phyloP scores from a whole-genome alignment of 805 yeast genomes.

The Candida jianshihensis region DNA sequence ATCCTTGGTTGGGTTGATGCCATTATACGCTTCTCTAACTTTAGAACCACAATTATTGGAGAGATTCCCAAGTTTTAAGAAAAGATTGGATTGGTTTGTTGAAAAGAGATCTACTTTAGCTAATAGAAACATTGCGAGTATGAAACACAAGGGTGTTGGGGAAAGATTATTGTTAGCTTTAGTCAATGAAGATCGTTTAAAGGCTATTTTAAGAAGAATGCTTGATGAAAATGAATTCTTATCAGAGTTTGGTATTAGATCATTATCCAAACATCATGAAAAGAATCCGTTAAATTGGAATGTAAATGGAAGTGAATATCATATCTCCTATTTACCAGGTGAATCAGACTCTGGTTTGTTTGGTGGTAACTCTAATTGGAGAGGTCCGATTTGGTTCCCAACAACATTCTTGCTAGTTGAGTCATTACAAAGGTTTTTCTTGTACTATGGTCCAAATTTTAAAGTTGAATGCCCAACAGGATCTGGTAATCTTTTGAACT shows the following conservation, averaged over 20 bases:
- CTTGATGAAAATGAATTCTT: constrained; percentile 82
- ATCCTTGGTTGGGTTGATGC: constrained; percentile 87
- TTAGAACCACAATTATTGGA: constrained; percentile 77
- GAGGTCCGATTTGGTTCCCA: constrained; percentile 98
- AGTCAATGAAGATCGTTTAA: constrained; percentile 73
- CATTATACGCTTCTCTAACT: constrained; percentile 82
- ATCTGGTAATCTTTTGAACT: constrained; percentile 65
- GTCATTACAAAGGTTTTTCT: constrained; percentile 76
- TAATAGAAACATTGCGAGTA: constrained; percentile 78
- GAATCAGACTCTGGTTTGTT: constrained; percentile 90
- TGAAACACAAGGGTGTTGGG: constrained; percentile 70
- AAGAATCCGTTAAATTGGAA: constrained; percentile 79
- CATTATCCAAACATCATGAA: constrained; percentile 80
- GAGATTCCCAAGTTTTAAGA: constrained; percentile 74
- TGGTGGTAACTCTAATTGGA: constrained; percentile 96
- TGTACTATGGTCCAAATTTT: constrained; percentile 81
- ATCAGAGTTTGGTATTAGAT: constrained; percentile 80
- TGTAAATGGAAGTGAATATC: constrained; percentile 67
- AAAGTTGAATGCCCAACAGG: constrained; percentile 86
- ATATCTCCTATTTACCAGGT: constrained; percentile 74
- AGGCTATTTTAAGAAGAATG: constrained; percentile 70
- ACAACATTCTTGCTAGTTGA: constrained; percentile 81
- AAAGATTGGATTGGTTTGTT: constrained; percentile 78
- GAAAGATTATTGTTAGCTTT: constrained; percentile 74
- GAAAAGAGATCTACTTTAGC: constrained; percentile 63